These are phyloP conservation scores for Lachnellula willkommii DNA, from an alignment of 2,329 filamentous ascomycete species.

Conservation along the genomic window DNA sequence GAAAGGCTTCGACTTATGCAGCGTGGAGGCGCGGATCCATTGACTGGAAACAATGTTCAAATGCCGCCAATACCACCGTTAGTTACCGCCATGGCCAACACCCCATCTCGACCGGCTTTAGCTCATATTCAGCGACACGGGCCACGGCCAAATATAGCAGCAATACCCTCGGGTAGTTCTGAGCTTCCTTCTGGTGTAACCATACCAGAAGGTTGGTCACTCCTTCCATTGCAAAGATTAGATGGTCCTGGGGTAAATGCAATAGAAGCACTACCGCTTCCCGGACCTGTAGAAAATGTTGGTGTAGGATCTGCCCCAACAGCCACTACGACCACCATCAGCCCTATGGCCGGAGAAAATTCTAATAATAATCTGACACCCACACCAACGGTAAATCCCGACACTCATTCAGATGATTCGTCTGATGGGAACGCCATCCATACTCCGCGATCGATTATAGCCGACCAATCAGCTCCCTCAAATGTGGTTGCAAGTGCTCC, in stretches of 20 bases:
- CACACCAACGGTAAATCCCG: constrained; percentile 20
- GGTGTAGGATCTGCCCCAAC: constrained; percentile 21
- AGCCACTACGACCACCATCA: constrained; percentile 22
- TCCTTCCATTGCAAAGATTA: constrained; percentile 54
- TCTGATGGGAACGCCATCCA: constrained; percentile 22
- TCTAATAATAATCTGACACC: constrained; percentile 28
- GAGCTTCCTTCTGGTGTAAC: constrained; percentile 60
- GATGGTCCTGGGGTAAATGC: constrained; percentile 17
- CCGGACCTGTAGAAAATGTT: constrained; percentile 18
- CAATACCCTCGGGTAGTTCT: constrained; percentile 55
- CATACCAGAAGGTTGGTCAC: constrained; percentile 59
- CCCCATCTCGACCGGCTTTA: constrained; percentile 6
- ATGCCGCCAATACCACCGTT: constrained; percentile 15
- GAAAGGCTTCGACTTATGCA: constrained; percentile 50
- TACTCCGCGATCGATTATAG: constrained; percentile 21
- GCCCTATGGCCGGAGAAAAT: constrained; percentile 17
- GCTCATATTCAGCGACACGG: constrained; percentile 41
- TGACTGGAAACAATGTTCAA: constrained; percentile 20
- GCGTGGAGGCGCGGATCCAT: constrained; percentile 19
- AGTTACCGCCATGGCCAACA: not conserved
- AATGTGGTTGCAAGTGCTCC: constrained; percentile 13
- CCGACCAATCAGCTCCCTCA: constrained; percentile 19
- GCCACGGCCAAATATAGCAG: constrained; percentile 39
- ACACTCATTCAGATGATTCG: constrained; percentile 22
- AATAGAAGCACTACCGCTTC: constrained; percentile 11